phyloP scores from a whole-genome alignment of 2,329 filamentous ascomycete genomes.

The Penicillium brasilianum region DNA sequence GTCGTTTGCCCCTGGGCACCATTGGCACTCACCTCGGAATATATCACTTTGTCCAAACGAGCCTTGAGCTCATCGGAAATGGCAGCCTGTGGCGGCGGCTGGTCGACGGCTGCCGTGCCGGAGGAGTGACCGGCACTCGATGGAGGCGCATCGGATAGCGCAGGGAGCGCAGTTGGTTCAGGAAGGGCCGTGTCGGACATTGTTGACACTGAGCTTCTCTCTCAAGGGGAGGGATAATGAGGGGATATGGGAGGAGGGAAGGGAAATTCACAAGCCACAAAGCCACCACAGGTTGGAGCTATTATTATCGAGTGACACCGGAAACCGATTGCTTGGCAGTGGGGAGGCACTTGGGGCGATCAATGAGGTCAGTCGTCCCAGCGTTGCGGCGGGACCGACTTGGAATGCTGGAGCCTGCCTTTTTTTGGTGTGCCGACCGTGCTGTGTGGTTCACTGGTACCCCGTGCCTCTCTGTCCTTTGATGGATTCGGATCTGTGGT shows the following conservation, averaged over 20 bases:
- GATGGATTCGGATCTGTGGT: too few relatives aligned
- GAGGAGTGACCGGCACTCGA: constrained; percentile 38
- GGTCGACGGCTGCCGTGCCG: constrained; percentile 30
- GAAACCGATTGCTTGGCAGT: constrained; percentile 23
- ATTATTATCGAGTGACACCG: constrained; percentile 26
- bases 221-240: background rate
- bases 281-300: constrained; percentile 13
- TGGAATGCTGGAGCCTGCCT: constrained; percentile 22
- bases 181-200: constrained; percentile 40
- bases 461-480: too few relatives aligned
- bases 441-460: background rate
- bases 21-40: constrained; percentile 50
- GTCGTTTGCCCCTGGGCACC: background rate
- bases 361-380: constrained; percentile 24
- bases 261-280: constrained; percentile 14
- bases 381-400: background rate
- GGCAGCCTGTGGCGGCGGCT: constrained; percentile 27
- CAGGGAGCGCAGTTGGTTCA: constrained; percentile 32
- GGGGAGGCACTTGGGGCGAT: constrained; percentile 22
- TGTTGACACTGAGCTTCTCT: background rate
- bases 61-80: constrained; percentile 44
- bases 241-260: constrained; percentile 5
- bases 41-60: constrained; percentile 51
- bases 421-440: background rate
- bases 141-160: constrained; percentile 37